Conservation (phyloP, 2,329 filamentous ascomycete genomes). For the Exophiala lecanii-corni region DNA sequence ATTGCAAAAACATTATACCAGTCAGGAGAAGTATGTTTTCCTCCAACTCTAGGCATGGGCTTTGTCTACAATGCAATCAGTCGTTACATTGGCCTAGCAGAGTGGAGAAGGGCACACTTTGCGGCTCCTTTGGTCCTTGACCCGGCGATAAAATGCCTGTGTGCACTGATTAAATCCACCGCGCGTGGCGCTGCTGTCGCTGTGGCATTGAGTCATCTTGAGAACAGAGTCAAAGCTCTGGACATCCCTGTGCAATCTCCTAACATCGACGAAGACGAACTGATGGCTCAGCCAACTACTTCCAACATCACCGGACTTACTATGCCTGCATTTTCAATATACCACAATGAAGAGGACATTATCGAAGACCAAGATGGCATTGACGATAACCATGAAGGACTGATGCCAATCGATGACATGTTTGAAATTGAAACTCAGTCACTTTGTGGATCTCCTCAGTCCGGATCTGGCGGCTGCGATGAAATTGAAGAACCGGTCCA, state of each 20-base stretch:
- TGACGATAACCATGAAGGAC: no score
- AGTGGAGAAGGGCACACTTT: background rate
- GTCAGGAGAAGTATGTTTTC: background rate
- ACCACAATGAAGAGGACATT: no score
- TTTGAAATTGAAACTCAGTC: no score
- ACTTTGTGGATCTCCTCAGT: no score
- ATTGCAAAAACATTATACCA: background rate
- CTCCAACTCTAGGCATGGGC: conserved; percentile 4
- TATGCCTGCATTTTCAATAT: no score
- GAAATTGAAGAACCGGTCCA: no score
- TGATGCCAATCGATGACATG: no score
- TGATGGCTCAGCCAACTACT: no score
- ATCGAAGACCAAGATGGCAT: no score
- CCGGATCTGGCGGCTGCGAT: no score
- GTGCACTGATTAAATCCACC: background rate
- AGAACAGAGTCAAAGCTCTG: background rate
- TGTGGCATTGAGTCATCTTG: conserved; percentile 2
- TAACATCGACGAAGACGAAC: no score
- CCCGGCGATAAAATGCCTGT: background rate
- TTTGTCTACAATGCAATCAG: conserved; percentile 4
- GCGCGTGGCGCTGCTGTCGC: background rate
- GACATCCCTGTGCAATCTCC: background rate
- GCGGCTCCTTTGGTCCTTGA: background rate
- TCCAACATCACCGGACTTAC: no score
- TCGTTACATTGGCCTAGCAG: conserved; percentile 1